Evolutionary conservation across 176 grass and related monocot species (phyloP).

Genomic region (Tuctoria greenei): DNA sequence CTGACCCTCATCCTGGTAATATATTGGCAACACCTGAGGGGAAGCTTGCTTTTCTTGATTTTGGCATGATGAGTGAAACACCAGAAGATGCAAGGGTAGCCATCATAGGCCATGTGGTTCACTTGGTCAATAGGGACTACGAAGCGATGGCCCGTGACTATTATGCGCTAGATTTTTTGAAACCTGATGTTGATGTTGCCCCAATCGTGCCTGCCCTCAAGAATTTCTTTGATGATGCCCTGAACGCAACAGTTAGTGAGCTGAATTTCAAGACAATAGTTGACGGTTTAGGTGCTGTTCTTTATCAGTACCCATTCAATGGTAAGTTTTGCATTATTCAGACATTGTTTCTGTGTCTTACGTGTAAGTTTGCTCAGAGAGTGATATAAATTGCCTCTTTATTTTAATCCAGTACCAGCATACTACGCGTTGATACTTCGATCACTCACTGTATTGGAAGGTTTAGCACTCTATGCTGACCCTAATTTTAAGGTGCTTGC

Average conservation of each 20-base stretch:
- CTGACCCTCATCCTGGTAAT: slow-evolving; percentile 97
- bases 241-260: slow-evolving; percentile 95
- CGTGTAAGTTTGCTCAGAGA: slow-evolving; percentile 5
- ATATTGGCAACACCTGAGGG: slow-evolving; percentile 88
- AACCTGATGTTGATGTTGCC: slow-evolving; percentile 77
- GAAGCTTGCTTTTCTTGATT: slow-evolving; percentile 96
- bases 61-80: slow-evolving; percentile 99
- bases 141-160: slow-evolving; percentile 97
- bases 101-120: slow-evolving; percentile 92
- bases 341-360: background rate
- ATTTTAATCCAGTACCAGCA: slow-evolving; percentile 66
- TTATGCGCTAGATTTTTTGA: slow-evolving; percentile 88
- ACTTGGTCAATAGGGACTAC: slow-evolving; percentile 97
- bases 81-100: slow-evolving; percentile 90
- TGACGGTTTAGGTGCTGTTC: slow-evolving; percentile 84
- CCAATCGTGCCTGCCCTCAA: slow-evolving; percentile 89
- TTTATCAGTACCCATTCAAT: slow-evolving; percentile 93
- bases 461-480: slow-evolving; percentile 91
- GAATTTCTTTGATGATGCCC: slow-evolving; percentile 89
- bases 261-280: slow-evolving; percentile 97
- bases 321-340: slow-evolving; percentile 54
- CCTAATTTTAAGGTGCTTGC: slow-evolving; percentile 98
- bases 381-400: slow-evolving; percentile 41
- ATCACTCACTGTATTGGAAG: slow-evolving; percentile 95
- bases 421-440: slow-evolving; percentile 94